Percentiles rank a stretch among this genome's conserved stretches.
Conservation (phyloP, 345 rosid genomes). For the Arabis alpina region DNA sequence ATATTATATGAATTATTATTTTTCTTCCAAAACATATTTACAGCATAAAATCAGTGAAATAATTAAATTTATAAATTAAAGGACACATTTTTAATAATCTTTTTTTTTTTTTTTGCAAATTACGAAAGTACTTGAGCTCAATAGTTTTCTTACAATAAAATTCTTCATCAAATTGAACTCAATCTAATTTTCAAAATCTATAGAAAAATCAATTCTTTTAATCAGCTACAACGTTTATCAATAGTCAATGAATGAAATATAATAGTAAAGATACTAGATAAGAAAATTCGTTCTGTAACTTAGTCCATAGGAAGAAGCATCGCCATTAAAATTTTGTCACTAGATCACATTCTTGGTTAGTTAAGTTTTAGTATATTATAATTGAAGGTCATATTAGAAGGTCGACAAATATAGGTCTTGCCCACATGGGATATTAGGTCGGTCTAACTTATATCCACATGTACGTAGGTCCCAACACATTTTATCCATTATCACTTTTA, state of each 20-base stretch:
- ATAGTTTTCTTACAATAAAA: no score
- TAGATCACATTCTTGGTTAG: constrained; percentile 3
- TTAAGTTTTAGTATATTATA: constrained; percentile 20
- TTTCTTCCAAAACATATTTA: no score
- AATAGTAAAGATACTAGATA: not conserved
- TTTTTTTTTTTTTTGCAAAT: no score
- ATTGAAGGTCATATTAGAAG: not conserved
- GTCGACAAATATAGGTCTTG: constrained; percentile 32
- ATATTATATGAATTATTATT: no score
- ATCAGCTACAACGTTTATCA: not conserved
- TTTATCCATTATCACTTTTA: constrained; percentile 35
- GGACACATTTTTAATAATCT: no score
- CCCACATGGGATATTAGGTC: constrained; percentile 33
- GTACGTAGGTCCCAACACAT: constrained; percentile 35
- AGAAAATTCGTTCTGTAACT: not conserved
- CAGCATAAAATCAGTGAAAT: no score
- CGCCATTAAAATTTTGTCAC: constrained; percentile 1
- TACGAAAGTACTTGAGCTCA: no score
- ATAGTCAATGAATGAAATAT: not conserved
- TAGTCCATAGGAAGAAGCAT: not conserved
- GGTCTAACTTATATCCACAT: constrained; percentile 39
- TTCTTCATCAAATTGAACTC: no score
- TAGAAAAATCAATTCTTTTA: not conserved
- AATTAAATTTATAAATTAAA: no score
- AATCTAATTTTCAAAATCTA: no score